These are phyloP conservation scores for Chrysochromulina parva DNA, from an alignment of 78 protist genomes.

Conservation along the genomic window DNA sequence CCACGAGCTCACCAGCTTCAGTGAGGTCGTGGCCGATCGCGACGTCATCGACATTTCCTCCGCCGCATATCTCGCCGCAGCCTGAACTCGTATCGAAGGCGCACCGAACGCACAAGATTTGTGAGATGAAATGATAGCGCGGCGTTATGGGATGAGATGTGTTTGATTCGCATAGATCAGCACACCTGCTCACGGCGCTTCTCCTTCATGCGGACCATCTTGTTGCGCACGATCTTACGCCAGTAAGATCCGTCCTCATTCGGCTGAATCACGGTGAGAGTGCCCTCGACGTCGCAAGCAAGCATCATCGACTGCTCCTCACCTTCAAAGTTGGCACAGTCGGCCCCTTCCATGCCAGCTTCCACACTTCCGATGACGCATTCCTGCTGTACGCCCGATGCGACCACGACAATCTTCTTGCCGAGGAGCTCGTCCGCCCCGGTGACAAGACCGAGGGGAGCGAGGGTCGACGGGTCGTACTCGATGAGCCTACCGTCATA, in stretches of 20 bases:
- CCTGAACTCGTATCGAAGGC: background rate
- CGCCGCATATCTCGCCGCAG: background rate
- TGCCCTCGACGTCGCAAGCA: background rate
- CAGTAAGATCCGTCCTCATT: constrained; percentile 47
- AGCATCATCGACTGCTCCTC: background rate
- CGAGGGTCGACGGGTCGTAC: constrained; percentile 5
- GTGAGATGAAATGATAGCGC: background rate
- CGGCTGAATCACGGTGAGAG: constrained; percentile 3
- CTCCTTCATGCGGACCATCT: constrained; percentile 32
- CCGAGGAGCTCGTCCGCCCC: background rate
- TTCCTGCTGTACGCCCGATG: background rate
- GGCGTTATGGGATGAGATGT: background rate
- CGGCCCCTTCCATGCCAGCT: background rate
- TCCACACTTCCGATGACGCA: background rate
- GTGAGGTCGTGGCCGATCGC: background rate
- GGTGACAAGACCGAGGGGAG: background rate
- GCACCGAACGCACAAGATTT: background rate
- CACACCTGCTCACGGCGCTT: constrained; percentile 2
- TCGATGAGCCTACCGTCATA: background rate
- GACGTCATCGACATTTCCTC: background rate
- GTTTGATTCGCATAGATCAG: background rate
- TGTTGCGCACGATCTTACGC: constrained; percentile 39
- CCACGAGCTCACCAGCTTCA: background rate
- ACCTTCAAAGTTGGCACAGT: background rate
- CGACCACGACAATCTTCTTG: background rate